A percentile compares a stretch with the other conserved stretches of the same genome.
phyloP scores from a whole-genome alignment of 306 rosid genomes.

The Styphnolobium japonicum region DNA sequence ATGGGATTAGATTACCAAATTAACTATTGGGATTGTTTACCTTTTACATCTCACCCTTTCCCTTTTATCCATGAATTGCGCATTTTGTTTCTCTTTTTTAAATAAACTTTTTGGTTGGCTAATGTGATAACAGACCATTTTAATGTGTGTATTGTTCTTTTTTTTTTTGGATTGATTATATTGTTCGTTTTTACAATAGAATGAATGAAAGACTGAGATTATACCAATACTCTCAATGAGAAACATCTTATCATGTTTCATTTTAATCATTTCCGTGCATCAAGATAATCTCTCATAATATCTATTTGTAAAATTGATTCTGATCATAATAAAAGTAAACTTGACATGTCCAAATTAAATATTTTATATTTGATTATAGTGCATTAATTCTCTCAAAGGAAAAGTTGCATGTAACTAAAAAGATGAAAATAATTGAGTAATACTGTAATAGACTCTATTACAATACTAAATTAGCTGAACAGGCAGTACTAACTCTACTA shows the following conservation, averaged over 20 bases:
- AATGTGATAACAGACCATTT: conserved; percentile 11
- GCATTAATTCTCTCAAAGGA: not conserved
- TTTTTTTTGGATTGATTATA: too few relatives aligned
- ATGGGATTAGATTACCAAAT: not conserved
- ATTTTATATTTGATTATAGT: not conserved
- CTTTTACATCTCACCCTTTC: not conserved
- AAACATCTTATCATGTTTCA: not conserved
- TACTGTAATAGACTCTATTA: too few relatives aligned
- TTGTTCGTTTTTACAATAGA: not conserved
- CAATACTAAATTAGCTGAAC: too few relatives aligned
- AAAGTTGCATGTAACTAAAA: not conserved
- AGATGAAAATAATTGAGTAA: not conserved
- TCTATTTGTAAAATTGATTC: not conserved
- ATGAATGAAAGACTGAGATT: not conserved
- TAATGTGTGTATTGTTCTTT: not conserved
- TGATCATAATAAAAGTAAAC: not conserved
- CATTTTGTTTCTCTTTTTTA: conserved; percentile 8
- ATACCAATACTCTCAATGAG: not conserved
- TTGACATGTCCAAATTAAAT: not conserved
- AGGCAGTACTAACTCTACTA: not conserved
- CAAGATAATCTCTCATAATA: not conserved
- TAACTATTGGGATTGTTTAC: not conserved
- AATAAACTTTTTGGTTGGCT: conserved; percentile 11
- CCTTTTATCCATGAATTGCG: conserved; percentile 23
- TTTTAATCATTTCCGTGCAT: not conserved